These are phyloP conservation scores for Dichomitus squalens DNA, from an alignment of 1,284 basidiomycete species.

Conservation along the genomic window DNA sequence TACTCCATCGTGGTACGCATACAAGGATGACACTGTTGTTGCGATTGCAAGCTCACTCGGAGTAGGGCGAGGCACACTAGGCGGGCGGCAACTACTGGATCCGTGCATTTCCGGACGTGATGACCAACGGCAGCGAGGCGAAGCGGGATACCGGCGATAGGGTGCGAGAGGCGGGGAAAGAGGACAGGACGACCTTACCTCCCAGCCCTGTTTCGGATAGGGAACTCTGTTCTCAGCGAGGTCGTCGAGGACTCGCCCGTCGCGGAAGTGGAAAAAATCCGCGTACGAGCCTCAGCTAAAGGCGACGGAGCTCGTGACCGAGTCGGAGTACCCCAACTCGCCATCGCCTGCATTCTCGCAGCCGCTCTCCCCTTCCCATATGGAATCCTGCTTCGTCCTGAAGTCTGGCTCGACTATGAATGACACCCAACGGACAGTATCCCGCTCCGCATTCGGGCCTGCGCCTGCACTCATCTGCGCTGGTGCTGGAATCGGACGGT, in stretches of 20 bases:
- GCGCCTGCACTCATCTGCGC: background rate
- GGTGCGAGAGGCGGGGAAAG: background rate
- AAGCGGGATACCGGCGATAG: background rate
- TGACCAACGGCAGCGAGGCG: slow-evolving; percentile 23
- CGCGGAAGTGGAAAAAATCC: background rate
- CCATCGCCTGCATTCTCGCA: background rate
- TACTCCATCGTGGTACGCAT: slow-evolving; percentile 35
- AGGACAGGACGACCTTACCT: background rate
- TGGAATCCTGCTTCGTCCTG: background rate
- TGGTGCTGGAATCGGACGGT: background rate
- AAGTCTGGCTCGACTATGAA: background rate
- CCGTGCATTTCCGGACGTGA: slow-evolving; percentile 37
- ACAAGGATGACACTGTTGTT: background rate
- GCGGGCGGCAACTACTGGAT: slow-evolving; percentile 45
- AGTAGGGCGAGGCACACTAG: slow-evolving; percentile 36
- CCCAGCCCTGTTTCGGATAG: background rate
- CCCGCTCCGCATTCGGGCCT: background rate
- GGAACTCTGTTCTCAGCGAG: slow-evolving; percentile 5
- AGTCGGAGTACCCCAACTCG: slow-evolving; percentile 8
- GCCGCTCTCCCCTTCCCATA: background rate
- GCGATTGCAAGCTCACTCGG: background rate
- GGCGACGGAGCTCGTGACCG: background rate
- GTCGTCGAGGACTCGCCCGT: slow-evolving; percentile 5
- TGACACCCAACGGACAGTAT: slow-evolving; percentile 6
- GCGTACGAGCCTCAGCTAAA: background rate